phyloP scores from a whole-genome alignment of 2,329 filamentous ascomycete species.

The Septoria linicola region DNA sequence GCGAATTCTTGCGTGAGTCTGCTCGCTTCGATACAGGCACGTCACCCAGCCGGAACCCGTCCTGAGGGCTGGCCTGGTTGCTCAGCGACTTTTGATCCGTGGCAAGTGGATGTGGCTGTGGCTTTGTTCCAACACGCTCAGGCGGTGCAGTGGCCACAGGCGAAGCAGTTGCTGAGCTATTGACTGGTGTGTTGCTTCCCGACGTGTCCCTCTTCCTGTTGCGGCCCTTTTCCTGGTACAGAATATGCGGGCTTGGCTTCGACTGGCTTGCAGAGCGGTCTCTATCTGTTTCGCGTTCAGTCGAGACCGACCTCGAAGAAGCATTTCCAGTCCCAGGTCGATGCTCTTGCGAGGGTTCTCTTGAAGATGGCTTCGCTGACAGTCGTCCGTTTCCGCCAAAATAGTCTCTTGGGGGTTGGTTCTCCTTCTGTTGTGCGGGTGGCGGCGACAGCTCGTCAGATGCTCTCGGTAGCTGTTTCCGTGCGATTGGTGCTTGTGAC shows the following conservation, averaged over 20 bases:
- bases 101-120: constrained; percentile 31
- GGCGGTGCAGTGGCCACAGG: constrained; percentile 23
- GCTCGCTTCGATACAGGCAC: constrained; percentile 64
- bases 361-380: constrained; percentile 36
- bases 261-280: constrained; percentile 34
- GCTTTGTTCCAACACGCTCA: constrained; percentile 23
- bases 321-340: constrained; percentile 33
- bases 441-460: constrained; percentile 29
- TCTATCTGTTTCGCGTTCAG: constrained; percentile 42
- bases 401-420: constrained; percentile 44
- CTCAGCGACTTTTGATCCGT: constrained; percentile 31
- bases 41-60: constrained; percentile 73
- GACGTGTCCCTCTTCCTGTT: constrained; percentile 46
- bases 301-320: constrained; percentile 48
- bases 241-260: constrained; percentile 76
- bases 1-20: constrained; percentile 47
- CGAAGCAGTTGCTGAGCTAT: constrained; percentile 30
- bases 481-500: constrained; percentile 25
- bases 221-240: constrained; percentile 81
- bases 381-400: constrained; percentile 38
- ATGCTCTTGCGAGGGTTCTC: constrained; percentile 44
- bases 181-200: constrained; percentile 30
- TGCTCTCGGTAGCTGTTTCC: constrained; percentile 30
- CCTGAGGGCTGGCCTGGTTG: constrained; percentile 28
- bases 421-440: constrained; percentile 32